A percentile compares a stretch with the other conserved stretches of the same genome.
These are phyloP conservation scores for Pholiota conissans DNA, from an alignment of 768 basidiomycete species.

Conservation along the genomic window DNA sequence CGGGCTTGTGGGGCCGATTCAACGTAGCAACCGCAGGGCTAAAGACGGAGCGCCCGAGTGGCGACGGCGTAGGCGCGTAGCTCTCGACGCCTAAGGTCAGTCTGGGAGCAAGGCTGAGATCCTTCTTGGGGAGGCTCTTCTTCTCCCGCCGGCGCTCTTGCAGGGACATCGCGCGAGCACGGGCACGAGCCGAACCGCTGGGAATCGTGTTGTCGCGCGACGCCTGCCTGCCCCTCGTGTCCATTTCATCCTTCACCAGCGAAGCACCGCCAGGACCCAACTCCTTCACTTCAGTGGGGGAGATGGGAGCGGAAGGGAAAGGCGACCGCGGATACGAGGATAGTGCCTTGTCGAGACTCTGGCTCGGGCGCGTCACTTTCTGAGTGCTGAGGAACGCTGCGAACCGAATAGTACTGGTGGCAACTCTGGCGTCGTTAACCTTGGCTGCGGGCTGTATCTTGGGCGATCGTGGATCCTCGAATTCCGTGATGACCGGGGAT, in stretches of 20 bases:
- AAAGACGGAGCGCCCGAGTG: constrained; percentile 29
- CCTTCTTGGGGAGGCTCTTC: constrained; percentile 16
- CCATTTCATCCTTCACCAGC: constrained; percentile 16
- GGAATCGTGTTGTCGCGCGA: constrained; percentile 12
- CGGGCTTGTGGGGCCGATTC: constrained; percentile 30
- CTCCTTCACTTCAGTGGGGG: constrained; percentile 13
- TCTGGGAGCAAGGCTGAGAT: constrained; percentile 15
- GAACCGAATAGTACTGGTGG: constrained; percentile 23
- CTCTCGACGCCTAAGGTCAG: constrained; percentile 9
- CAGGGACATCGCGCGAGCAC: constrained; percentile 20
- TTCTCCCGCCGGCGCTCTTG: constrained; percentile 19
- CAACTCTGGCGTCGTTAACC: constrained; percentile 10
- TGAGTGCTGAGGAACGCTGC: constrained; percentile 20
- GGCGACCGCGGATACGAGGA: constrained; percentile 41
- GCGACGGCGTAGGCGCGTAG: constrained; percentile 26
- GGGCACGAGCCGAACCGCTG: constrained; percentile 16
- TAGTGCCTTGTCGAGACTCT: constrained; percentile 28
- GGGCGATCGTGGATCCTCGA: constrained; percentile 42
- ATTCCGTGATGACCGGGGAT: constrained; percentile 29
- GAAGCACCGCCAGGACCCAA: neutral
- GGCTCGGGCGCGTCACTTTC: constrained; percentile 16
- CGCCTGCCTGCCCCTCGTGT: constrained; percentile 19
- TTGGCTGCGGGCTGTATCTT: constrained; percentile 24
- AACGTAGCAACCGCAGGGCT: constrained; percentile 25
- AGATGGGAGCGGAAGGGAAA: constrained; percentile 36